Evolutionary conservation across 1,139 yeast species (phyloP), one percentile per base, ranked within the genome.

Genomic region (Yamadazyma siamensis): DNA sequence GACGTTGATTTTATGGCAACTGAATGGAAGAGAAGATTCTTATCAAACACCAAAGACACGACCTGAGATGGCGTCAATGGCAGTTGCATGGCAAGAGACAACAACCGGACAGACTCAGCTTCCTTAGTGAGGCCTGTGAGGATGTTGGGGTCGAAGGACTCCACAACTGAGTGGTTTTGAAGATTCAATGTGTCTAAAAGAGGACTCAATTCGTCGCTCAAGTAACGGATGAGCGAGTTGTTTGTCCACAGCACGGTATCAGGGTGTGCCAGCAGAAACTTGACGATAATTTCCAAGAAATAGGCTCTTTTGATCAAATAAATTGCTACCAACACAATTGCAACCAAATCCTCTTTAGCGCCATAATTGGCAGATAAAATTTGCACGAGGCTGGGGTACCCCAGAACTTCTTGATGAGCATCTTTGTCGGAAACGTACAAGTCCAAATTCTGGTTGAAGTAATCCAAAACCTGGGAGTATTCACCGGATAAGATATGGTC

Each of bases 201-300:
- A 0, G 66, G 66, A 25, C 58, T 38, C 33, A 61, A 36, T 17
- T 55, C 52, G 25, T 52, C 52, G 11, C 56, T 44, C 20, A 62
- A 40, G 29, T 44, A 55, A 12, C 46, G 44, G 18, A 56, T 41
- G 21, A 44, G 29, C 19, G 36, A 35, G 21, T 39, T 46, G 17
- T 40, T 41, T 2, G 41, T 33, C 21, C 30, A 29, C 11, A 17
- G 18, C 6, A 23, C 34, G 3, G 28, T 28, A 22, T 6, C 9
- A n/a, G 31, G 24, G 6, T 23, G 21, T 13, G 17, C 16, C 22
- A 38, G 29, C 36, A 35, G 40, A 16, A 34, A 37, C 2, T 28
- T 33, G 6, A 45, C 32, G 24, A 49, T 33, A 25, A 46, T 41
- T 29, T 56, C 60, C 13, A 58, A 37, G 28, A 56, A 55, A 12